Base-by-base conservation (phyloP, 2,329 filamentous ascomycete genomes). In the Monosporascus sp. region DNA sequence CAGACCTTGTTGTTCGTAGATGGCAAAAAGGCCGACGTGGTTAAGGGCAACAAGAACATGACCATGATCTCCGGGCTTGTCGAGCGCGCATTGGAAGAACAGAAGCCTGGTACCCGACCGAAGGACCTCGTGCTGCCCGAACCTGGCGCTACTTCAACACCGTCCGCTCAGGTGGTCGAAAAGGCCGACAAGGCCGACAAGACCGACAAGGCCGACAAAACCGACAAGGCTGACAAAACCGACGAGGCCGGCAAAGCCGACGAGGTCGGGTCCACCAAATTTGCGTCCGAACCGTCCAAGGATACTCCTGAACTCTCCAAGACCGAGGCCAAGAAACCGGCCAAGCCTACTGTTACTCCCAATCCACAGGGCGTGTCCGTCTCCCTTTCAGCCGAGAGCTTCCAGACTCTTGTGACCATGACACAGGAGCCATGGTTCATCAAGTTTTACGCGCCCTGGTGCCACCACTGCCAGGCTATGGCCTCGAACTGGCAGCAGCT, bases 381-480 rank as follows among this genome's bases (percentile, higher is more conserved):
- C 37, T 73, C 85, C 7, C 79, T 99, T 50, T 91, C 85, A 2
- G 86, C 89, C 0, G 91, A 97, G 67, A 89, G 78, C 58, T 99
- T 99, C 75, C 87, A 95, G 68, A 85, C 82, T 54, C 77, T 87
- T 38, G 92, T 99, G 47, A 96, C 91, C 3, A 88, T 86, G 68
- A 91, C 91, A 0, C 84, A 89, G 58, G 91, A 97, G 58, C 87
- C 92, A 6, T 99, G 94, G 94, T 97, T 99, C 67, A 85, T 99
- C 78, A 99, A 99, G 72, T 97, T 99, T 70, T 97, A 97, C 69
- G 92, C 91, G 19, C 95, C 94, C 6, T 97, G 93, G 94, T 99
- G 94, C 70, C 85, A 86, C 62, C 94, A 99, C 72, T 99, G 95
- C 72, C 89, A 96, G 73, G 89, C 89, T 38, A 85, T 99, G 80